Base-by-base conservation (phyloP, 2,329 filamentous ascomycete genomes). In the Herpotrichia juniperi region DNA sequence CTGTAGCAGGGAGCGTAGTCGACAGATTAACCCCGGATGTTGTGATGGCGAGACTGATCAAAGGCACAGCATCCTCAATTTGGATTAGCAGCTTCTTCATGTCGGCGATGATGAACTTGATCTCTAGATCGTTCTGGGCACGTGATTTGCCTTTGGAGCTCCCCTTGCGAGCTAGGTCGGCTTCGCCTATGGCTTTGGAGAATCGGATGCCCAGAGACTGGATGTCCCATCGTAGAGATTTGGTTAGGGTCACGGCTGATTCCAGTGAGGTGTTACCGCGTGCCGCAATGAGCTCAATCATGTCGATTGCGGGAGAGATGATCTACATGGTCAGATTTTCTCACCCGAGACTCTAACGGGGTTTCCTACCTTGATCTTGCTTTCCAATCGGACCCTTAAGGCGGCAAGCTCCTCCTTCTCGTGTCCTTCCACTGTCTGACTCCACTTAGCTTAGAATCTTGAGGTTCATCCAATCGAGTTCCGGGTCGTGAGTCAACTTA, bases 41-140 rank as follows among this genome's bases (percentile, higher is more conserved):
- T 1, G 91, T 94, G 59, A 99, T 96, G 49, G 94, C 94, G 24
- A 99, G 81, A 63, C 94, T 96, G 69, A 99, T 88, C 3, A 96
- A 79, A 0, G 93, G 93, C 10, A 97, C 91, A 11, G 93, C 90
- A 72, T 94, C 88, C 71, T 97, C 93, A 56, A 99, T 96, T 8
- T 88, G 85, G 10, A 79, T 76, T 1, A 97, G 81, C 2, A 99
- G 76, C 11, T 78, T 80, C 67, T 87, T 90, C 66, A 96, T 93
- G 40, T 93, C 89, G 10, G 77, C 69, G 46, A 93, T 85, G 57
- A 97, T 89, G 32, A 78, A 75, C 46, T 83, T 81, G 19, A 96
- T 78, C 65, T 93, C 87, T 1, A 78, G 73, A 50, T 87, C 82
- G 53, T 83, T 86, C 51, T 83, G 77, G 12, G 81, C 80, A 21